phyloP scores from a whole-genome alignment of 768 basidiomycete species.

The Trametes sanguinea region DNA sequence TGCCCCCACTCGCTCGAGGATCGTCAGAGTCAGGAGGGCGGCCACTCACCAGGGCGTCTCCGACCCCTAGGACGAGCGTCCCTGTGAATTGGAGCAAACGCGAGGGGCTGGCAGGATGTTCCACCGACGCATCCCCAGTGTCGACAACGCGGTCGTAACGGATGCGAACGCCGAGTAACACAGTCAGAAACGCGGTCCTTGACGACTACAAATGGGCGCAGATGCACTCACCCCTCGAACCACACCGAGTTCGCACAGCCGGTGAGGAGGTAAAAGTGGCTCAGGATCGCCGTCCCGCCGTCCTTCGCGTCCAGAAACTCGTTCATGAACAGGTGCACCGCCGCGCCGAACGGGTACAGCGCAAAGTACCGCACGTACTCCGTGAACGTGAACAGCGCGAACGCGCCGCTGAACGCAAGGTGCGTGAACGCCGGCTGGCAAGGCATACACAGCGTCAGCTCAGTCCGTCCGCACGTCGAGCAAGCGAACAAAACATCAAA shows the following conservation, averaged over 20 bases:
- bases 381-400: slow-evolving; percentile 92
- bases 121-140: not conserved
- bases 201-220: not conserved
- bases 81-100: slow-evolving; percentile 75
- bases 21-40: not conserved
- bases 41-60: slow-evolving; percentile 81
- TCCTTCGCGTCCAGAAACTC: slow-evolving; percentile 97
- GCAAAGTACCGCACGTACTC: slow-evolving; percentile 99
- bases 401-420: slow-evolving; percentile 91
- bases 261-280: slow-evolving; percentile 95
- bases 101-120: slow-evolving; percentile 39
- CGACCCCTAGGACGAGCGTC: slow-evolving; percentile 85
- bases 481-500: too few species aligned
- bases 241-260: slow-evolving; percentile 94
- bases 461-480: too few species aligned
- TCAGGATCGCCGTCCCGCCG: slow-evolving; percentile 91
- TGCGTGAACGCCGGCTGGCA: slow-evolving; percentile 93
- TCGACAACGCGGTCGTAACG: too few species aligned
- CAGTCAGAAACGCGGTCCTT: not conserved
- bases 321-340: slow-evolving; percentile 93
- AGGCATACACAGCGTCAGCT: not conserved
- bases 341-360: slow-evolving; percentile 92
- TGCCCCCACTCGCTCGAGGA: not conserved
- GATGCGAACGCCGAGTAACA: not conserved
- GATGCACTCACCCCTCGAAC: slow-evolving; percentile 81